A percentile compares a stretch with the other conserved stretches of the same genome.
phyloP scores from a whole-genome alignment of 768 basidiomycete species.

The Rhizopogon rudus region DNA sequence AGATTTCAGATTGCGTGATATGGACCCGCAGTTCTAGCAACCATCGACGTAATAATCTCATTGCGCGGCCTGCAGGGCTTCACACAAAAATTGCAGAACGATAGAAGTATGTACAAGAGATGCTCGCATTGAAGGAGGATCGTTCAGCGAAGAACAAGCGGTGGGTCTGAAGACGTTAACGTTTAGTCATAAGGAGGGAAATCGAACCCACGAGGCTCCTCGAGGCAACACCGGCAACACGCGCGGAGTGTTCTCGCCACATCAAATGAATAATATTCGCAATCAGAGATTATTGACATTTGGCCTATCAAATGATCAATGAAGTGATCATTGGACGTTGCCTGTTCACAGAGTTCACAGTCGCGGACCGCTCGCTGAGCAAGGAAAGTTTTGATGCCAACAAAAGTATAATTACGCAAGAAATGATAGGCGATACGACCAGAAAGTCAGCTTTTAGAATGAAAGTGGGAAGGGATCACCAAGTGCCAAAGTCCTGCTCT shows the following conservation, averaged over 20 bases:
- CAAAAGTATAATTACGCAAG: background rate
- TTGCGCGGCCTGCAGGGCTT: background rate
- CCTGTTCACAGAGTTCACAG: too few species aligned
- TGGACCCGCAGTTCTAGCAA: background rate
- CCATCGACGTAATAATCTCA: background rate
- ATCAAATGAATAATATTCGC: too few species aligned
- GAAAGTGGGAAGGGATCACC: background rate
- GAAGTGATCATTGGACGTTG: background rate
- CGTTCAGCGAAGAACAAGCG: background rate
- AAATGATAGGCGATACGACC: background rate
- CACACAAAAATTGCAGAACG: background rate
- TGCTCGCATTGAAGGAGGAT: background rate
- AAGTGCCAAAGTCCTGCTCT: background rate
- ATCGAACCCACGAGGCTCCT: background rate
- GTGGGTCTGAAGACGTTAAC: too few species aligned
- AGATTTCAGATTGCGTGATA: background rate
- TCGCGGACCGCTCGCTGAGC: background rate
- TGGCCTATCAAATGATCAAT: too few species aligned
- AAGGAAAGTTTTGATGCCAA: background rate
- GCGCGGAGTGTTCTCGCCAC: background rate
- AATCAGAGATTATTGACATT: too few species aligned
- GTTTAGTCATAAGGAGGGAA: background rate
- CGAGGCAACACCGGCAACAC: background rate
- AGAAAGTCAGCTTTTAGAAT: background rate
- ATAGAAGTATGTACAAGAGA: background rate